These are phyloP conservation scores for Candida gigantensis DNA, from an alignment of 1,139 yeast genomes.

Conservation along the genomic window DNA sequence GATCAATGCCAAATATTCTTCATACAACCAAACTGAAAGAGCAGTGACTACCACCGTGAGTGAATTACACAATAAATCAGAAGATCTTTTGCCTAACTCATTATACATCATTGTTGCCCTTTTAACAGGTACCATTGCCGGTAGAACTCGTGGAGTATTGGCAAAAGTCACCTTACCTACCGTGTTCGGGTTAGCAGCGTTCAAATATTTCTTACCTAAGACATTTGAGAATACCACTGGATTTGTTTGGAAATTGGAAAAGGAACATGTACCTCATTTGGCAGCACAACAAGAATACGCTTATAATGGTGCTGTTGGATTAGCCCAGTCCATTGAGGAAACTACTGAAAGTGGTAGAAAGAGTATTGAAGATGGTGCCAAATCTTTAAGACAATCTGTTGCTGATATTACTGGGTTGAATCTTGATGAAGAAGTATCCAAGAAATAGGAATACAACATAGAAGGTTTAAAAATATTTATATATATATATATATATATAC, in stretches of 20 bases:
- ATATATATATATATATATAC: background rate
- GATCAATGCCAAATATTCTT: slow-evolving; percentile 42
- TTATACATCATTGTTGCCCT: slow-evolving; percentile 74
- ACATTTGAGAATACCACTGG: slow-evolving; percentile 68
- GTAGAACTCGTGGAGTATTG: slow-evolving; percentile 68
- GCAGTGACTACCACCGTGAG: slow-evolving; percentile 67
- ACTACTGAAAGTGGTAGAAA: slow-evolving; percentile 40
- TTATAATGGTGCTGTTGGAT: slow-evolving; percentile 45
- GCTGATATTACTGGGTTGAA: slow-evolving; percentile 70
- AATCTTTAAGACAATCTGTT: slow-evolving; percentile 46
- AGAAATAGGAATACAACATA: slow-evolving; percentile 26
- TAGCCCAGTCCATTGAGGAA: slow-evolving; percentile 44
- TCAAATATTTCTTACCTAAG: slow-evolving; percentile 73
- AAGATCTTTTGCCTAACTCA: slow-evolving; percentile 75
- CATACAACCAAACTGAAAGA: slow-evolving; percentile 63
- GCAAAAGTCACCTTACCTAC: slow-evolving; percentile 65
- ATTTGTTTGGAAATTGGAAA: slow-evolving; percentile 68
- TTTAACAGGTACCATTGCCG: slow-evolving; percentile 75
- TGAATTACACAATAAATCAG: slow-evolving; percentile 67
- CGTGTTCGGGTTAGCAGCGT: slow-evolving; percentile 66
- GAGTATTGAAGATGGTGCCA: slow-evolving; percentile 41
- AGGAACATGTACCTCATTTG: slow-evolving; percentile 60
- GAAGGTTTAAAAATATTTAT: background rate
- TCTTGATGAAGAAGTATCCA: slow-evolving; percentile 62
- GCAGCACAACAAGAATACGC: slow-evolving; percentile 64